Evolutionary conservation across 768 basidiomycete species (phyloP).

Genomic region (Boletus subcaerulescens): DNA sequence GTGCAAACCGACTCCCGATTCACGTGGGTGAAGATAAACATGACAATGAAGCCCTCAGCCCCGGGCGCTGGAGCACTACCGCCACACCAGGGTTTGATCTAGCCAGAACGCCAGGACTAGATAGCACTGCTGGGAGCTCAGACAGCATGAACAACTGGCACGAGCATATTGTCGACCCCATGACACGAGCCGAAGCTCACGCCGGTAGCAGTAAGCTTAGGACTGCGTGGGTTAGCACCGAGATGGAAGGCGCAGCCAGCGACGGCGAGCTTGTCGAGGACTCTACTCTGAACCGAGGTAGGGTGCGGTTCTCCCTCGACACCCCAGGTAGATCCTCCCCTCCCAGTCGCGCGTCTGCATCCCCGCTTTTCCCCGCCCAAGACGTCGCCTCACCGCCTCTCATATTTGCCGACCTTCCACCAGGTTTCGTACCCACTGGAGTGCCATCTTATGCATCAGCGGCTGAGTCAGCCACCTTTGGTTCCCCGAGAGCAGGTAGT

Average conservation of each 20-base stretch:
- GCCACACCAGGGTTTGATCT: conserved; percentile 65
- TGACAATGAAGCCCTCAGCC: conserved; percentile 38
- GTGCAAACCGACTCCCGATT: conserved; percentile 28
- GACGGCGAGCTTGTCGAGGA: conserved; percentile 28
- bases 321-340: conserved; percentile 16
- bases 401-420: conserved; percentile 20
- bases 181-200: conserved; percentile 23
- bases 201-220: conserved; percentile 18
- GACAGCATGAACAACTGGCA: conserved; percentile 27
- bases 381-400: conserved; percentile 17
- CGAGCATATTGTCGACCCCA: conserved; percentile 29
- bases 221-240: conserved; percentile 41
- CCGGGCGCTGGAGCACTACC: conserved; percentile 70
- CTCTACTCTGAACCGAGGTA: conserved; percentile 8
- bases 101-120: conserved; percentile 12
- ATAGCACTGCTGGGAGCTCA: conserved; percentile 13
- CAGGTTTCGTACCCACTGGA: conserved; percentile 30
- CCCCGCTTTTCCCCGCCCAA: conserved; percentile 8
- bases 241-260: conserved; percentile 36
- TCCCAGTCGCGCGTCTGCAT: conserved; percentile 9
- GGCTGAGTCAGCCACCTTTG: conserved; percentile 5
- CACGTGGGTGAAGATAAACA: conserved; percentile 22
- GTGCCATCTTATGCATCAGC: conserved; percentile 14
- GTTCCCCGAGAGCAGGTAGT: background rate
- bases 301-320: conserved; percentile 16